Percentiles rank a stretch among this genome's conserved stretches.
Evolutionary conservation across 2,329 filamentous ascomycete species (phyloP).

Genomic region (Pseudocercospora fuligena): DNA sequence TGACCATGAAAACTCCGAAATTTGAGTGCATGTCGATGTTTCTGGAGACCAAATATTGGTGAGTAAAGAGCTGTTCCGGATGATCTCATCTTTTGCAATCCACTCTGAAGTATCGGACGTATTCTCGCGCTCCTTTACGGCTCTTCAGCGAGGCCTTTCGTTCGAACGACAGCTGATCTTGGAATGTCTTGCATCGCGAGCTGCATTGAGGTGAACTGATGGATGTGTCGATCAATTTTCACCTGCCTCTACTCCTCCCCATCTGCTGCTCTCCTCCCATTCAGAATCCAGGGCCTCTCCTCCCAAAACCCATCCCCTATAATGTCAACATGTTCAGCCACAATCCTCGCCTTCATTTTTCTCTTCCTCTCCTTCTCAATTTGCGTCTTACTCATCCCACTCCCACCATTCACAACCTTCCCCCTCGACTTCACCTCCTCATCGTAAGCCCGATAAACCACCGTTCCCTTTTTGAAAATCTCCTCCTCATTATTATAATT

Average conservation of each 20-base stretch:
- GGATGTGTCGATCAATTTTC: not conserved
- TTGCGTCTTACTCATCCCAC: conserved; percentile 65
- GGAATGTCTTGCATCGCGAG: not conserved
- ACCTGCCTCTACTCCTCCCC: not conserved
- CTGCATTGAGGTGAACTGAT: not conserved
- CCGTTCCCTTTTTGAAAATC: conserved; percentile 91
- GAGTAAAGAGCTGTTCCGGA: too few species aligned
- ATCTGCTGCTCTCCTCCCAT: not conserved
- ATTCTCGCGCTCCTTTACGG: too few species aligned
- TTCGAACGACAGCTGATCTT: not conserved
- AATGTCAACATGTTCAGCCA: conserved; percentile 86
- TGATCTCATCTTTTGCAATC: too few species aligned
- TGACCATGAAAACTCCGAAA: too few species aligned
- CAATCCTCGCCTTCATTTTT: conserved; percentile 77
- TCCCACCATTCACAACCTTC: conserved; percentile 2
- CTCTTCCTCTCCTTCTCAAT: conserved; percentile 81
- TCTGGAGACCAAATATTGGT: too few species aligned
- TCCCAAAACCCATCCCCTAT: conserved; percentile 97
- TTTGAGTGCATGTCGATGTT: too few species aligned
- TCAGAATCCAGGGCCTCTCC: conserved; percentile 73
- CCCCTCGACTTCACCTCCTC: not conserved
- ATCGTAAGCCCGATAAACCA: conserved; percentile 68
- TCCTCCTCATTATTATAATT: conserved; percentile 98
- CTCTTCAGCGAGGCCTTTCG: not conserved
- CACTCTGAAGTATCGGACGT: too few species aligned